Conservation (phyloP, 495 filamentous ascomycete species). For the Trichocladium antarcticum region DNA sequence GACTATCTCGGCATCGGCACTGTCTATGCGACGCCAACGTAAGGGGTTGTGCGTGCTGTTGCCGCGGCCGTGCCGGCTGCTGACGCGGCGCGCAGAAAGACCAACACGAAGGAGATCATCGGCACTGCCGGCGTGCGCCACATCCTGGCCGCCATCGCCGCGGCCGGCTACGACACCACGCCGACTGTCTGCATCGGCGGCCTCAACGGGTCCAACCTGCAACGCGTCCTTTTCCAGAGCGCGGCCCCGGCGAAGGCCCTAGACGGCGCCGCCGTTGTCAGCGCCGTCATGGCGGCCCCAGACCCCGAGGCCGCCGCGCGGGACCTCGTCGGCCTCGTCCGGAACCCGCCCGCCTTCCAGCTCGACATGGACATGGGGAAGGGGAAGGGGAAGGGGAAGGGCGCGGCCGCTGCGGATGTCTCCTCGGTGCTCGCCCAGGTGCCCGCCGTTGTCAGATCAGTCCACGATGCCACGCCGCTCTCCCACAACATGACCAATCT, state of each 20-base stretch:
- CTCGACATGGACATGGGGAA: too few species aligned
- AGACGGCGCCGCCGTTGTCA: conserved; percentile 80
- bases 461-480: conserved; percentile 55
- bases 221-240: conserved; percentile 60
- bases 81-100: conserved; percentile 29
- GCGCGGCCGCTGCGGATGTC: conserved; percentile 43
- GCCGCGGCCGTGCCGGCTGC: background rate
- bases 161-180: conserved; percentile 22
- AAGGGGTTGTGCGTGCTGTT: conserved; percentile 10
- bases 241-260: conserved; percentile 40
- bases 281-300: conserved; percentile 67
- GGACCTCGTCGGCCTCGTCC: conserved; percentile 41
- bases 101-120: conserved; percentile 71
- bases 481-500: conserved; percentile 96
- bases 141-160: conserved; percentile 51
- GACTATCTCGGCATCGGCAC: conserved; percentile 86
- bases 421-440: conserved; percentile 41
- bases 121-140: conserved; percentile 64
- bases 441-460: conserved; percentile 46
- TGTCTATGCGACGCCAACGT: conserved; percentile 76
- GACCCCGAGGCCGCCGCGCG: conserved; percentile 51
- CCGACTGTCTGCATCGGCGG: conserved; percentile 75
- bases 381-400: too few species aligned
- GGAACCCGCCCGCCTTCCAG: conserved; percentile 42
- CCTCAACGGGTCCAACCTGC: conserved; percentile 67